phyloP scores from a whole-genome alignment of 2,329 filamentous ascomycete species.

The Sordariomycetes sp. region DNA sequence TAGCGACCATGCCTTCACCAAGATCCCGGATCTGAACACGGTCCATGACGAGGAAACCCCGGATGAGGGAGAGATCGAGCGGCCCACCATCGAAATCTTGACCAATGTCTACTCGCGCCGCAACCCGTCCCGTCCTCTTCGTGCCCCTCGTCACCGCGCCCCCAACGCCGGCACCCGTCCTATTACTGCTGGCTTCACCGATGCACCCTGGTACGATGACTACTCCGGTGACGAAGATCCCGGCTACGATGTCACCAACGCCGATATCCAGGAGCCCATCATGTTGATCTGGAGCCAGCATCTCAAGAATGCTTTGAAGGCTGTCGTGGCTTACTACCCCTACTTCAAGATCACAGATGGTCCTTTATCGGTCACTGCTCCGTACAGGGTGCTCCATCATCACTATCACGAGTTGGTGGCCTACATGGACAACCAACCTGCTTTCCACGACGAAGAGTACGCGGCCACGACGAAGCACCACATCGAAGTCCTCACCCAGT shows the following conservation, averaged over 20 bases:
- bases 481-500: constrained; percentile 34
- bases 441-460: constrained; percentile 29
- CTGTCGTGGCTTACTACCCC: constrained; percentile 39
- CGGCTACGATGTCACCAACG: constrained; percentile 15
- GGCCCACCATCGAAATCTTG: constrained; percentile 33
- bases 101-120: constrained; percentile 22
- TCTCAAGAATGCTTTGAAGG: constrained; percentile 35
- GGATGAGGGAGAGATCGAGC: constrained; percentile 9
- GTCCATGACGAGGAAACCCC: constrained; percentile 4
- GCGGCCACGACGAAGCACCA: constrained; percentile 28
- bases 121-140: constrained; percentile 3
- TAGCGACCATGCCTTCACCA: constrained; percentile 25
- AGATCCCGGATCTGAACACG: constrained; percentile 16
- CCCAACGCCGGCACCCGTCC: constrained; percentile 15
- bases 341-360: constrained; percentile 23
- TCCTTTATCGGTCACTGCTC: constrained; percentile 28
- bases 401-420: constrained; percentile 29
- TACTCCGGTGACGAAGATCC: constrained; percentile 8
- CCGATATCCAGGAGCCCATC: constrained; percentile 10
- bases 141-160: constrained; percentile 5
- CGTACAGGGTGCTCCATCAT: constrained; percentile 39
- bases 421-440: constrained; percentile 32
- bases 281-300: constrained; percentile 35
- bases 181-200: constrained; percentile 17
- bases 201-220: constrained; percentile 1